Evolutionary conservation across 805 yeast species (phyloP).

Genomic region (Barnettozyma sp.): DNA sequence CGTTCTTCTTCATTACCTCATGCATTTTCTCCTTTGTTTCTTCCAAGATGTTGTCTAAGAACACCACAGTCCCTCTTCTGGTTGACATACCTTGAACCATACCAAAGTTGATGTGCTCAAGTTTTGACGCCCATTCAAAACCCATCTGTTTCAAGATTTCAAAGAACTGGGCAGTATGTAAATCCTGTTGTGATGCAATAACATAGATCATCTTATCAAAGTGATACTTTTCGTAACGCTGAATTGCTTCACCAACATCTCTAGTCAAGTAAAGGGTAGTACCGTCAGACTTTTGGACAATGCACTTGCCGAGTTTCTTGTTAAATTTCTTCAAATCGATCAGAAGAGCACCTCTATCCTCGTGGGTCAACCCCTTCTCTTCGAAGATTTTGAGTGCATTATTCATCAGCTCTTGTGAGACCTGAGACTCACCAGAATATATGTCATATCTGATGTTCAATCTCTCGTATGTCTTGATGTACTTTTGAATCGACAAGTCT

Average conservation of each 20-base stretch:
- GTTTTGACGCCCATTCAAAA: slow-evolving; percentile 72
- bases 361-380: slow-evolving; percentile 65
- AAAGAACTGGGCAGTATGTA: slow-evolving; percentile 89
- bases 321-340: slow-evolving; percentile 79
- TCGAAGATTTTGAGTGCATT: slow-evolving; percentile 55
- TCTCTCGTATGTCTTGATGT: slow-evolving; percentile 83
- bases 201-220: slow-evolving; percentile 97
- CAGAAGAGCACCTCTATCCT: slow-evolving; percentile 85
- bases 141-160: slow-evolving; percentile 90
- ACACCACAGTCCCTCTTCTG: slow-evolving; percentile 97
- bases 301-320: slow-evolving; percentile 88
- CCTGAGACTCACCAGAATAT: slow-evolving; percentile 96
- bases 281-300: slow-evolving; percentile 92
- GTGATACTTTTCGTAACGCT: slow-evolving; percentile 73
- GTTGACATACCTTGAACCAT: slow-evolving; percentile 99
- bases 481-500: slow-evolving; percentile 81
- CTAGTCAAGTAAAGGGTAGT: slow-evolving; percentile 90
- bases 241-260: slow-evolving; percentile 94
- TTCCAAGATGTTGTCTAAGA: slow-evolving; percentile 86
- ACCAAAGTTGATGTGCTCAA: slow-evolving; percentile 89
- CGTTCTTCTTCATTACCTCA: slow-evolving; percentile 91
- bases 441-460: slow-evolving; percentile 82
- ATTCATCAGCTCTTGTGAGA: slow-evolving; percentile 64
- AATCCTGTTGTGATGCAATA: slow-evolving; percentile 93
- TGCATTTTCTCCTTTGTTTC: slow-evolving; percentile 93